Evolutionary conservation across 2,329 filamentous ascomycete species (phyloP).

Genomic region (Colletotrichum sp.): DNA sequence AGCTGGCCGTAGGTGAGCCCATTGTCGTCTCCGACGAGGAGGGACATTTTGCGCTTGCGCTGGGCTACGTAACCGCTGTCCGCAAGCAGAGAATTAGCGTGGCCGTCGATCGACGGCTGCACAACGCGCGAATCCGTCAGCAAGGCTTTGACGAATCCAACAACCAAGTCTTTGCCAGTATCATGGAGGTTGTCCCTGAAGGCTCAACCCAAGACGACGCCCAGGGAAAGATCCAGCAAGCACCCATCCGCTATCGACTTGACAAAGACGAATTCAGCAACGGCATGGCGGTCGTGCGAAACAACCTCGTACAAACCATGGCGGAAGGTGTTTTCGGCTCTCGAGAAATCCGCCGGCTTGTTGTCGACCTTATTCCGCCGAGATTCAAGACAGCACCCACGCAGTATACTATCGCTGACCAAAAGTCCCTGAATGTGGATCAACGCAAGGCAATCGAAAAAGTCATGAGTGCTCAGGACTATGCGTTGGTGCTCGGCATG

Average conservation of each 20-base stretch:
- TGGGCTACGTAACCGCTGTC: constrained; percentile 86
- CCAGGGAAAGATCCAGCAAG: constrained; percentile 54
- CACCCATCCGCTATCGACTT: constrained; percentile 76
- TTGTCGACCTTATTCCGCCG: constrained; percentile 78
- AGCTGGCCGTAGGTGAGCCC: constrained; percentile 85
- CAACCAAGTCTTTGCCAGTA: constrained; percentile 88
- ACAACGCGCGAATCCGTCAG: constrained; percentile 80
- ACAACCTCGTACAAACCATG: constrained; percentile 95
- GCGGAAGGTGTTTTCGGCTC: constrained; percentile 75
- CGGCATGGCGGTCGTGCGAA: constrained; percentile 92
- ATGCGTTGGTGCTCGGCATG: constrained; percentile 97
- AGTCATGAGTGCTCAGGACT: constrained; percentile 94
- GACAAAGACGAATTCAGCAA: constrained; percentile 99
- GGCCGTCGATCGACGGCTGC: constrained; percentile 86
- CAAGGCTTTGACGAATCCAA: constrained; percentile 74
- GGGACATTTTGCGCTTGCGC: constrained; percentile 92
- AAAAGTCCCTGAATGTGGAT: constrained; percentile 80
- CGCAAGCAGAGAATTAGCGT: constrained; percentile 80
- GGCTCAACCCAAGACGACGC: constrained; percentile 57
- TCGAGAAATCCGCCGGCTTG: constrained; percentile 74
- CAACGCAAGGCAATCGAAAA: constrained; percentile 88
- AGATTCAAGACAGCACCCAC: constrained; percentile 72
- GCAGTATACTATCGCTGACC: constrained; percentile 65
- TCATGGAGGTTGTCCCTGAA: constrained; percentile 80
- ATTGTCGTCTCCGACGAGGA: constrained; percentile 96